phyloP scores from a whole-genome alignment of 169 alveolate species.

The Cryptosporidium viatorum region DNA sequence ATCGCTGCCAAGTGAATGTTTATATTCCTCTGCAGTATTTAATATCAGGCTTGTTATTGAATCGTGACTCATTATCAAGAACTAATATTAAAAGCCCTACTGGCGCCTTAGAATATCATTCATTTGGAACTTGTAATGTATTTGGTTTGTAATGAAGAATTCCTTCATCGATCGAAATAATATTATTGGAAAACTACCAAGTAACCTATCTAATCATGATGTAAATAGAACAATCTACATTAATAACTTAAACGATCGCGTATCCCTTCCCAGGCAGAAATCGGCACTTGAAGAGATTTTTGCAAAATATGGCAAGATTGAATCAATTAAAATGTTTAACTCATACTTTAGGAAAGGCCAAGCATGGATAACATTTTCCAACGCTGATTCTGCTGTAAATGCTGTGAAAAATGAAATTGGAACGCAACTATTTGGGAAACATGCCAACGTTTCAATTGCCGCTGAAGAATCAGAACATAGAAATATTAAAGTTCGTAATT shows the following conservation, averaged over 20 bases:
- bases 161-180: background rate
- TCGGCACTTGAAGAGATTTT: background rate
- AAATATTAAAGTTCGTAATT: background rate
- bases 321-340: constrained; percentile 25
- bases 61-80: background rate
- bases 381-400: constrained; percentile 21
- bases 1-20: constrained; percentile 38
- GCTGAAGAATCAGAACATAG: background rate
- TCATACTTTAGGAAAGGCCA: constrained; percentile 66
- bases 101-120: background rate
- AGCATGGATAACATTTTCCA: constrained; percentile 58
- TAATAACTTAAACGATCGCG: constrained; percentile 39
- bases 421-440: constrained; percentile 6
- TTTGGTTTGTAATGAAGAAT: background rate
- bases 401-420: constrained; percentile 28
- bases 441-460: constrained; percentile 32
- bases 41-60: background rate
- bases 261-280: constrained; percentile 8
- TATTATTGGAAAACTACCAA: background rate
- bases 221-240: constrained; percentile 22
- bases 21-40: constrained; percentile 38
- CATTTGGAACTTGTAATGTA: background rate
- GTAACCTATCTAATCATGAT: background rate
- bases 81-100: background rate
- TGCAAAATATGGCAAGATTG: constrained; percentile 45